Conservation (phyloP, 2,329 filamentous ascomycete species). For the Bipolaris bicolor region DNA sequence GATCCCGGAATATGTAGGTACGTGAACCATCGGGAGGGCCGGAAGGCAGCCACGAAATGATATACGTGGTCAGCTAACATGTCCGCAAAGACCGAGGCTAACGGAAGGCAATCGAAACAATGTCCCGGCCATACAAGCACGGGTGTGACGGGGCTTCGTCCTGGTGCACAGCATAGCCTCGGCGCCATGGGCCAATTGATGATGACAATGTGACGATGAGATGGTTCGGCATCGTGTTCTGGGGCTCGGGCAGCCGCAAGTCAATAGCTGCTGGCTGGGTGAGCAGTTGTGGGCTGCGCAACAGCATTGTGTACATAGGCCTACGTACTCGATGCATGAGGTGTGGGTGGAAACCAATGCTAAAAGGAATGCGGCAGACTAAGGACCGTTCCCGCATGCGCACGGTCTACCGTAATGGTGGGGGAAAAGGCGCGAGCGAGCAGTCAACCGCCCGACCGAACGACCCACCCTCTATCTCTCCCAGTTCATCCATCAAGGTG, state of each 20-base stretch:
- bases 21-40: neutral
- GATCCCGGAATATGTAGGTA: neutral
- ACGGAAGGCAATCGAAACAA: neutral
- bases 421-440: slow-evolving; percentile 16
- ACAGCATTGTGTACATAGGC: too few relatives aligned
- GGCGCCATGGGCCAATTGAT: neutral
- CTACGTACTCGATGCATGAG: too few relatives aligned
- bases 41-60: neutral
- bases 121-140: slow-evolving; percentile 5
- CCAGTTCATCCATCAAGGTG: slow-evolving; percentile 21
- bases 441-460: slow-evolving; percentile 5
- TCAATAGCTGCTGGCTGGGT: neutral
- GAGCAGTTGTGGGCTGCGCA: neutral
- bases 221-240: neutral
- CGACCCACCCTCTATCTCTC: slow-evolving; percentile 14
- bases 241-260: neutral
- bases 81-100: neutral
- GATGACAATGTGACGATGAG: slow-evolving; percentile 10
- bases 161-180: slow-evolving; percentile 5
- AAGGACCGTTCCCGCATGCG: slow-evolving; percentile 19
- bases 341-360: neutral
- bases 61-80: neutral
- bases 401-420: slow-evolving; percentile 23
- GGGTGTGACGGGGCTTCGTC: slow-evolving; percentile 5
- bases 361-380: slow-evolving; percentile 9